These are phyloP conservation scores for Trichoderma sp. DNA, from an alignment of 2,329 filamentous ascomycete species.

Conservation along the genomic window DNA sequence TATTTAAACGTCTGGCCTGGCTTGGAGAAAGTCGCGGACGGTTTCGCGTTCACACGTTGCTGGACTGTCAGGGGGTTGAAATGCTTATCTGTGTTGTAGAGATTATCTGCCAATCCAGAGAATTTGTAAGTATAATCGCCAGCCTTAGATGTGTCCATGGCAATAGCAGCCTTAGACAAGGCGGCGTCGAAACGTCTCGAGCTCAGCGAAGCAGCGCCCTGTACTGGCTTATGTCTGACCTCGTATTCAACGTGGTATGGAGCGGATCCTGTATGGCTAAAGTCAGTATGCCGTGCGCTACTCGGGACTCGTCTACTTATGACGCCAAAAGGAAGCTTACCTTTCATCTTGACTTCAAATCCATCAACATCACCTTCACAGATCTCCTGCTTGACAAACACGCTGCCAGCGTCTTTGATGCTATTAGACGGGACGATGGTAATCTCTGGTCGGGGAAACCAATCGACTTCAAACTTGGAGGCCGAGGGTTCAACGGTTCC, in stretches of 20 bases:
- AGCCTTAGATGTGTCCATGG: conserved; percentile 81
- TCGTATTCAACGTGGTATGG: conserved; percentile 85
- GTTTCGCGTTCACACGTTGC: conserved; percentile 82
- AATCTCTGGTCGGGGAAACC: conserved; percentile 79
- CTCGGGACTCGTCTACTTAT: neutral
- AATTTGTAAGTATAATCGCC: conserved; percentile 88
- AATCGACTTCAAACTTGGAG: conserved; percentile 76
- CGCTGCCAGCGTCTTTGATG: conserved; percentile 46
- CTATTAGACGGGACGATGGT: conserved; percentile 65
- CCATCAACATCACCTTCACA: conserved; percentile 94
- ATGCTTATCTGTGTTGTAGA: conserved; percentile 75
- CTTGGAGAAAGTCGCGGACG: conserved; percentile 77
- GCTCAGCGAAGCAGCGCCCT: conserved; percentile 64
- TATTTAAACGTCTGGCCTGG: conserved; percentile 95
- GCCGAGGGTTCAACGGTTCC: conserved; percentile 75
- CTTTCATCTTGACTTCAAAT: conserved; percentile 77
- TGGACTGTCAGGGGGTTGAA: conserved; percentile 69
- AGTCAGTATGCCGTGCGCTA: conserved; percentile 33
- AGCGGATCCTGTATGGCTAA: conserved; percentile 58
- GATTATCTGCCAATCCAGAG: conserved; percentile 75
- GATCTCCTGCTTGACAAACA: conserved; percentile 74
- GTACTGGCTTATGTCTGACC: conserved; percentile 68
- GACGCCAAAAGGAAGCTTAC: conserved; percentile 46
- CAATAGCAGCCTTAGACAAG: conserved; percentile 72
- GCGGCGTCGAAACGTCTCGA: conserved; percentile 76